phyloP scores from a whole-genome alignment of 352 stramenopile genomes.

The Phytophthora meadii region DNA sequence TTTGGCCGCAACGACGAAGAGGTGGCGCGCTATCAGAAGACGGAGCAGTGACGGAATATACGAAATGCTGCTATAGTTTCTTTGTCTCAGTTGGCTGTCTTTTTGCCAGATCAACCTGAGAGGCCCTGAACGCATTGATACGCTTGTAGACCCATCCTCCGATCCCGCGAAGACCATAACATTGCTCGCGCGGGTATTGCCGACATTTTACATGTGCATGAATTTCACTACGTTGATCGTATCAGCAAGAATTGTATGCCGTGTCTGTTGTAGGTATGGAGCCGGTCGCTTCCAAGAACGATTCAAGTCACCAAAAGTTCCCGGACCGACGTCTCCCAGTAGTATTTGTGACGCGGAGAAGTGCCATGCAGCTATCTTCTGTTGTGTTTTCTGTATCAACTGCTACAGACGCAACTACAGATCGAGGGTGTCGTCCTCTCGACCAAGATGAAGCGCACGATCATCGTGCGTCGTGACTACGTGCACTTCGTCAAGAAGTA shows the following conservation, averaged over 20 bases:
- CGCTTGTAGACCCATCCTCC: conserved; percentile 85
- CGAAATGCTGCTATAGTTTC: background rate
- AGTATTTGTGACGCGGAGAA: conserved; percentile 41
- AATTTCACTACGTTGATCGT: conserved; percentile 89
- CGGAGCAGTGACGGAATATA: conserved; percentile 1
- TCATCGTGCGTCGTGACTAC: conserved; percentile 99
- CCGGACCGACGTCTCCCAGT: conserved; percentile 2
- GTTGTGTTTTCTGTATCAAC: background rate
- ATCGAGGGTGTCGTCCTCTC: conserved; percentile 95
- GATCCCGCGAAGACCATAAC: conserved; percentile 68
- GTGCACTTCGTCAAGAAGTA: conserved; percentile 99
- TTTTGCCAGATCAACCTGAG: too few species aligned
- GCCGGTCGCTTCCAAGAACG: conserved; percentile 21
- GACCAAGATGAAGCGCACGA: conserved; percentile 99
- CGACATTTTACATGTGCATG: conserved; percentile 91
- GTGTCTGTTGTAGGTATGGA: conserved; percentile 19
- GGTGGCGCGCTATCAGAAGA: conserved; percentile 57
- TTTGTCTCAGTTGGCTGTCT: too few species aligned
- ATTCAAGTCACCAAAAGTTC: conserved; percentile 17
- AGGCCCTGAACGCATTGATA: conserved; percentile 79
- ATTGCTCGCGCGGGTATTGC: conserved; percentile 78
- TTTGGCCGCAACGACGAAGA: conserved; percentile 80
- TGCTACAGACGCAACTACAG: background rate
- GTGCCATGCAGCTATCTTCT: conserved; percentile 22
- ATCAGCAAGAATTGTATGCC: conserved; percentile 53